These are phyloP conservation scores for Pseudocercospora vitis DNA, from an alignment of 2,329 filamentous ascomycete genomes.

Conservation along the genomic window DNA sequence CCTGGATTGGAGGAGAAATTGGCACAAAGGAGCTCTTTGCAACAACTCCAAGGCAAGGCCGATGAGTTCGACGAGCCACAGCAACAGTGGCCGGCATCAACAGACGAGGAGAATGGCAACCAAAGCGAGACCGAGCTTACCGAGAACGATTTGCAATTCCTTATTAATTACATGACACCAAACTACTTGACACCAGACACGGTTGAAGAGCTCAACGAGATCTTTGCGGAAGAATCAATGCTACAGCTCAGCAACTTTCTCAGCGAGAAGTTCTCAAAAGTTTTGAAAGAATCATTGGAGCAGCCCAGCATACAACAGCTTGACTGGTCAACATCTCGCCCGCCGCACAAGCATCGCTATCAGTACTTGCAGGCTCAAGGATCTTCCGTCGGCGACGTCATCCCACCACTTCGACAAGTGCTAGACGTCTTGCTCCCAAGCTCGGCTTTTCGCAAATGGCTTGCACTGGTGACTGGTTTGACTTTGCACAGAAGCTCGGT, in stretches of 20 bases:
- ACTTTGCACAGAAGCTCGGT: conserved; percentile 72
- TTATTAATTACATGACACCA: conserved; percentile 86
- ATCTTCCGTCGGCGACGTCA: conserved; percentile 26
- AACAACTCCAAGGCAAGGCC: conserved; percentile 87
- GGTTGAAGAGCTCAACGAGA: conserved; percentile 74
- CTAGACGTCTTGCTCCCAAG: conserved; percentile 82
- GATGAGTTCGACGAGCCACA: conserved; percentile 85
- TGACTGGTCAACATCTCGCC: conserved; percentile 57
- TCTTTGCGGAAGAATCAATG: conserved; percentile 80
- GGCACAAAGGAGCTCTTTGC: conserved; percentile 84
- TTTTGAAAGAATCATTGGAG: conserved; percentile 70
- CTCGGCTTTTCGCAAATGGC: conserved; percentile 82
- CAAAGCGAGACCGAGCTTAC: conserved; percentile 63
- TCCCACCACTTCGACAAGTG: conserved; percentile 69
- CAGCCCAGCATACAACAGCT: conserved; percentile 55
- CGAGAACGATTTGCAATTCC: conserved; percentile 79
- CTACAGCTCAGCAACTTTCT: conserved; percentile 80
- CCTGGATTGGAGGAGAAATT: conserved; percentile 84
- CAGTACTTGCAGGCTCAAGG: conserved; percentile 66
- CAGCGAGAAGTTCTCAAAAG: conserved; percentile 71
- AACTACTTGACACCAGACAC: conserved; percentile 91
- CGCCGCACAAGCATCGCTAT: conserved; percentile 94
- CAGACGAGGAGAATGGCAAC: conserved; percentile 60
- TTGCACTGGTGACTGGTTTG: conserved; percentile 77
- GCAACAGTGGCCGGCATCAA: conserved; percentile 53